Evolutionary conservation across 352 stramenopile species (phyloP), one percentile per base, ranked within the genome.

Genomic region (Pythium apleroticum): DNA sequence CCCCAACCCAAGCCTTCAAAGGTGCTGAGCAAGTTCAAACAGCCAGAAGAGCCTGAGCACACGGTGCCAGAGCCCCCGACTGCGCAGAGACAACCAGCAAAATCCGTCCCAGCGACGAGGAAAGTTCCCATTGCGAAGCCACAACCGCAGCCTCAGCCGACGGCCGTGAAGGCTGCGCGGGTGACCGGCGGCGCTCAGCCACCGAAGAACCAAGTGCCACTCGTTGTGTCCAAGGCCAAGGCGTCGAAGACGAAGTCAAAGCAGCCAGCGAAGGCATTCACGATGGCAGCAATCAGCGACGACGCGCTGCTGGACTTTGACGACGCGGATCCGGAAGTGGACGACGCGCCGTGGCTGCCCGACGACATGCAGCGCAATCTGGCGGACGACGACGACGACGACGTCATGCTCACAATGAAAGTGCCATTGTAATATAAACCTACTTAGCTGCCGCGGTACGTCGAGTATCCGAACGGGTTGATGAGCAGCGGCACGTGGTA

Each of bases 401-500:
- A 72, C 31, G 10, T 50, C 11, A 67, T 67, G 65, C 58, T 65
- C 31, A 67, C 58, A 12, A 60, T 66, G 53, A 64, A 63, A 58
- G 45, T 59, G 53, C 46, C 57, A 37, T 39, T 63, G 41, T 62
- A 68, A 35, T 65, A 70, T 37, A 55, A n/a, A n/a, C n/a, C 12
- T 22, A 55, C 25, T 37, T 79, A 96, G 62, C 85, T 95, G 15
- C 89, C 90, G 58, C 90, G 84, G 71, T 97, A 97, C 14, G 90
- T 97, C 33, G 83, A 95, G 72, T 91, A 96, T 1, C 89, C 89
- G 54, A 95, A 97, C 12, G 90, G 90, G 60, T 89, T 96, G 66
- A 97, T 80, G 22, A 97, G 83, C 57, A 97, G 75, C 53, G 90
- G 90, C 55, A 97, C 86, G 68, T 97, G 90, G 68, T 91, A 97